phyloP scores from a whole-genome alignment of 2,329 filamentous ascomycete species.

The Ceratocystis variospora region DNA sequence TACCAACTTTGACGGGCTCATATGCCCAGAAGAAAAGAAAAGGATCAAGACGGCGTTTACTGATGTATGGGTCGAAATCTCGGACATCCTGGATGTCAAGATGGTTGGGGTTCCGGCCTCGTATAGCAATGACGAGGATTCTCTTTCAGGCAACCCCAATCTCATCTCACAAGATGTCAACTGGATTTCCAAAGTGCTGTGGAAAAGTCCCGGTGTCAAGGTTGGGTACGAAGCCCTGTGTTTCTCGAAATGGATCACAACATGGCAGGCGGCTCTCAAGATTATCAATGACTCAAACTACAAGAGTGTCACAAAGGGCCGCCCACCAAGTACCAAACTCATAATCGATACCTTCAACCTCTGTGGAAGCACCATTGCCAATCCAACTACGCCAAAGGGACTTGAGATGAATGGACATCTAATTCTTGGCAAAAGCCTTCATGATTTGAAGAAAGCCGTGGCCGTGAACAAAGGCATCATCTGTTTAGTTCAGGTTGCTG shows the following conservation, averaged over 20 bases:
- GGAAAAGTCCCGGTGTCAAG: constrained; percentile 12
- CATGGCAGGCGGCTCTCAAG: constrained; percentile 20
- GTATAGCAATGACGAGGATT: constrained; percentile 14
- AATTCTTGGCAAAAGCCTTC: neutral
- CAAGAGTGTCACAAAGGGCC: neutral
- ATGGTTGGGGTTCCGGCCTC: constrained; percentile 21
- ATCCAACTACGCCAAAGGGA: neutral
- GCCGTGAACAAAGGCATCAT: constrained; percentile 14
- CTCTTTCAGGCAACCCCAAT: constrained; percentile 9
- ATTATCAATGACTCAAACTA: constrained; percentile 14
- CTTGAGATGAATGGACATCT: neutral
- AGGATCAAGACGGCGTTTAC: constrained; percentile 13
- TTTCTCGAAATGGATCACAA: constrained; percentile 18
- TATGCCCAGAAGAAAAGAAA: constrained; percentile 2
- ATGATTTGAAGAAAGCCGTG: neutral
- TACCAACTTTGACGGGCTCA: constrained; percentile 20
- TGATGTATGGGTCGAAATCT: constrained; percentile 19
- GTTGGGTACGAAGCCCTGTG: constrained; percentile 22
- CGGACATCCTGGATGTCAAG: constrained; percentile 16
- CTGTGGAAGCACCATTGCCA: constrained; percentile 16
- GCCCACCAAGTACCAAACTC: constrained; percentile 18
- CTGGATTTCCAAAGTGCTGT: constrained; percentile 11
- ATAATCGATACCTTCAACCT: constrained; percentile 26
- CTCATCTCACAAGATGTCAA: constrained; percentile 13
- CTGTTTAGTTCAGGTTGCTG: constrained; percentile 21